Evolutionary conservation across 768 basidiomycete species (phyloP), one percentile per base, ranked within the genome.

Genomic region (Symmetrospora coprosmae): DNA sequence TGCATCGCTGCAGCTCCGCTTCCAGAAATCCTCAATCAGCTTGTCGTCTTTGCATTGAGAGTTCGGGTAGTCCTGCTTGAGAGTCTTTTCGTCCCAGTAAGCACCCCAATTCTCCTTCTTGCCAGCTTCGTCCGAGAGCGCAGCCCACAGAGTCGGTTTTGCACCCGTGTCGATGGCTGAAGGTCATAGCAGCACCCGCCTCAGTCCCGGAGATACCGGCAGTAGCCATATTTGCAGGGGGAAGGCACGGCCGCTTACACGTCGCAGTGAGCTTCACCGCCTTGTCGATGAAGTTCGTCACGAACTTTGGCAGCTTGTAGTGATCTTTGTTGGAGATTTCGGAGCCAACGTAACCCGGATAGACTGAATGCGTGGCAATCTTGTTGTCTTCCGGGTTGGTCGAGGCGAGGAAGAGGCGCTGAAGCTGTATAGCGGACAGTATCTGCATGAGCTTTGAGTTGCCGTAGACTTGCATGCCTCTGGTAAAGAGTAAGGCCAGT

Each of bases 401-500:
- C 6, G 49, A 50, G 8, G 49, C 25, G 5, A 8, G 13, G 6
- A 50, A 21, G 6, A 35, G 28, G 17, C 23, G 16, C 30, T 50
- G 49, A 50, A 34, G 38, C 16, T 50, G 49, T 21, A 34, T 50
- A 30, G 38, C 38, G 49, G 38, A 50, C 4, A 50, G 49, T 21
- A 50, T 23, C 9, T 35, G 31, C 49, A 50, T 50, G 19, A 50
- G 49, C 33, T 50, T 50, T 30, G 28, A 34, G 23, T 50, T 50
- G 4, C 49, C 49, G 19, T 50, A 50, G 23, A 50, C 49, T 50
- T 50, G 49, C 49, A 50, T 50, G 49, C 49, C 49, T 7, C 49
- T 50, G 49, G 33, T 11, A 11, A 17, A 31, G 7, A 50, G 8
- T 34, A 50, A 16, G 28, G 9, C 21, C 45, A 46, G 9, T 11